Percentiles rank a stretch among this genome's conserved stretches.
Evolutionary conservation across 2,329 filamentous ascomycete species (phyloP).

Genomic region (Pestalotiopsis fici): DNA sequence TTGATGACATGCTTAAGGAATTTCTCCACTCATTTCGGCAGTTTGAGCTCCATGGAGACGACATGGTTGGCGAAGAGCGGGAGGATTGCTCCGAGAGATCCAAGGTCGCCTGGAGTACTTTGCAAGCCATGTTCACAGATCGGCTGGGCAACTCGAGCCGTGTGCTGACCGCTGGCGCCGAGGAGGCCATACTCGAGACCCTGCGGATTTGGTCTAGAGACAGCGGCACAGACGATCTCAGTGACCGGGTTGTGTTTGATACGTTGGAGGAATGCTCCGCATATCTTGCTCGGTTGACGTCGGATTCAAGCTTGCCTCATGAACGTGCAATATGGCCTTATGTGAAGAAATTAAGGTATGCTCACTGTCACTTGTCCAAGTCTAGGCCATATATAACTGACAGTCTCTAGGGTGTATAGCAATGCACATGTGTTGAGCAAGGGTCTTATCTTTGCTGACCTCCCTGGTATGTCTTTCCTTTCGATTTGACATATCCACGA

Average conservation of each 20-base stretch:
- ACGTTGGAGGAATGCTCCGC: conserved; percentile 32
- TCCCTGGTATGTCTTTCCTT: conserved; percentile 38
- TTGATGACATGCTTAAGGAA: conserved; percentile 32
- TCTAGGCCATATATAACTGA: conserved; percentile 12
- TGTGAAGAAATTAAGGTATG: conserved; percentile 43
- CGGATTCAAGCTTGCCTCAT: conserved; percentile 24
- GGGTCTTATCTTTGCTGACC: conserved; percentile 48
- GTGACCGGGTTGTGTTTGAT: neutral
- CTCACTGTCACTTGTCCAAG: neutral
- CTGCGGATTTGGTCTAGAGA: conserved; percentile 24
- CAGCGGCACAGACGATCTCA: conserved; percentile 8
- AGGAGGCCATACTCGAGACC: conserved; percentile 17
- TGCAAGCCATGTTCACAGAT: conserved; percentile 36
- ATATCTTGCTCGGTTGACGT: conserved; percentile 36
- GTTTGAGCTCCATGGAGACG: conserved; percentile 26
- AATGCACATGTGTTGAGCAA: conserved; percentile 47
- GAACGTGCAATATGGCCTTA: conserved; percentile 41
- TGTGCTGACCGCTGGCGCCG: conserved; percentile 16
- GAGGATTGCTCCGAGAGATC: conserved; percentile 27
- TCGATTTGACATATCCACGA: too few relatives aligned
- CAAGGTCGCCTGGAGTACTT: conserved; percentile 35
- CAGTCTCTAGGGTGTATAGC: conserved; percentile 37
- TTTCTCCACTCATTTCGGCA: conserved; percentile 38
- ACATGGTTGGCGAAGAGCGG: conserved; percentile 16
- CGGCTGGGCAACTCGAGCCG: conserved; percentile 15